Evolutionary conservation across 495 filamentous ascomycete species (phyloP).

Genomic region (Wilcoxina mikolae): DNA sequence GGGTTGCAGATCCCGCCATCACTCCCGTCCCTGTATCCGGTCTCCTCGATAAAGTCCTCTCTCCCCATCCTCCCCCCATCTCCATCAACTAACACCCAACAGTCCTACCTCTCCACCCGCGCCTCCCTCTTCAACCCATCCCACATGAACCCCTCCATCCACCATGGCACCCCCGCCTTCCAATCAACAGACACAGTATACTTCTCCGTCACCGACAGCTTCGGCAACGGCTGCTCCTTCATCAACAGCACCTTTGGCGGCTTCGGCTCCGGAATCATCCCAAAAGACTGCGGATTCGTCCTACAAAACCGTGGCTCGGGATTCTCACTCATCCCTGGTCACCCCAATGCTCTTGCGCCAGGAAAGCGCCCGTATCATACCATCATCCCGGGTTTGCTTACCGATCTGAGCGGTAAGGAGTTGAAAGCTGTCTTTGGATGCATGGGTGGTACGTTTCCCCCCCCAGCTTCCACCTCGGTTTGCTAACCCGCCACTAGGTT

Average conservation of each 20-base stretch:
- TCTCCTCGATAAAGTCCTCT: slow-evolving; percentile 42
- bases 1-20: slow-evolving; percentile 66
- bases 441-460: too few relatives aligned
- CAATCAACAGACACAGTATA: slow-evolving; percentile 78
- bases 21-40: slow-evolving; percentile 47
- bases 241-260: slow-evolving; percentile 89
- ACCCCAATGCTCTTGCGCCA: slow-evolving; percentile 68
- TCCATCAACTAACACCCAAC: slow-evolving; percentile 42
- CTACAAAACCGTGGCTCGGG: slow-evolving; percentile 87
- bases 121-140: slow-evolving; percentile 53
- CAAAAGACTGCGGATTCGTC: slow-evolving; percentile 69
- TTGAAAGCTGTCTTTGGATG: slow-evolving; percentile 82
- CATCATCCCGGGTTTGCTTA: slow-evolving; percentile 87
- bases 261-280: slow-evolving; percentile 82
- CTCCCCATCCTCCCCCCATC: slow-evolving; percentile 55
- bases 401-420: slow-evolving; percentile 38
- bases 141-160: slow-evolving; percentile 36
- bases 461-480: too few relatives aligned
- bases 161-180: slow-evolving; percentile 52
- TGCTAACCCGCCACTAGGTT: too few relatives aligned
- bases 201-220: slow-evolving; percentile 63
- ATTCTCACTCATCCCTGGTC: slow-evolving; percentile 51
- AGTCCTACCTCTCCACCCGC: slow-evolving; percentile 49
- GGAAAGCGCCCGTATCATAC: slow-evolving; percentile 93
- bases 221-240: slow-evolving; percentile 85